phyloP scores from a whole-genome alignment of 139 green algal genomes.

The Chlamydomonas sphaeroides region DNA sequence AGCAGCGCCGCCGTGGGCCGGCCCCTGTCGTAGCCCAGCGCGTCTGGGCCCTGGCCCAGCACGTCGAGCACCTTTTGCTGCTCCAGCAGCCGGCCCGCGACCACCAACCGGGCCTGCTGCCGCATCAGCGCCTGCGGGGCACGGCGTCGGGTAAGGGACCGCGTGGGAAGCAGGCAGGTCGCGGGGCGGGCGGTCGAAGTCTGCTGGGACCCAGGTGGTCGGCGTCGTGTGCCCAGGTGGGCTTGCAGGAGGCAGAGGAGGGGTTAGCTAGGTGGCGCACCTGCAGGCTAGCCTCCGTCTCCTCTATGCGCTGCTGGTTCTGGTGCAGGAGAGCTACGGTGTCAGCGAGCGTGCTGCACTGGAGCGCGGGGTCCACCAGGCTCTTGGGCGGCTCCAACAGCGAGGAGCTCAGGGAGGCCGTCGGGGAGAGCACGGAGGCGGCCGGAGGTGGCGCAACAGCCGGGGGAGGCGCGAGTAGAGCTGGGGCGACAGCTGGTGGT shows the following conservation, averaged over 20 bases:
- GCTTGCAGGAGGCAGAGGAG: background rate
- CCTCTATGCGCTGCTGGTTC: slow-evolving; percentile 10
- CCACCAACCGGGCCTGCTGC: slow-evolving; percentile 16
- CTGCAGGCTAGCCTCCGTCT: slow-evolving; percentile 28
- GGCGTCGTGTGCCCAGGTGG: no score
- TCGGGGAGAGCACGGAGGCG: background rate
- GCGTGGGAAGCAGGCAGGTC: no score
- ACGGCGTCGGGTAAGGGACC: background rate
- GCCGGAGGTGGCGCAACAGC: no score
- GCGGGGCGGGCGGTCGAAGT: no score
- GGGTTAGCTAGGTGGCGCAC: no score
- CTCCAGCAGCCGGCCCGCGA: slow-evolving; percentile 24
- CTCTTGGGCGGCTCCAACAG: slow-evolving; percentile 1
- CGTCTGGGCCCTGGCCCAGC: background rate
- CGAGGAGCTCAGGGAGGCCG: background rate
- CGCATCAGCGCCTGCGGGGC: slow-evolving; percentile 19
- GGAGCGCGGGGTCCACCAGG: background rate
- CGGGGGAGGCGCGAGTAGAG: no score
- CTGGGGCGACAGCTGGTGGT: background rate
- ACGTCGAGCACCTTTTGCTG: slow-evolving; percentile 39
- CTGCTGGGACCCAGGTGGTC: no score
- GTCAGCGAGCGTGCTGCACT: background rate
- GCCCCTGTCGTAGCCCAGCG: slow-evolving; percentile 37
- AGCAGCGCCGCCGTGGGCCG: slow-evolving; percentile 23
- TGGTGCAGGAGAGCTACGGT: background rate